Base-by-base conservation (phyloP, 495 filamentous ascomycete genomes). In the Hypoxylon crocopeplum region DNA sequence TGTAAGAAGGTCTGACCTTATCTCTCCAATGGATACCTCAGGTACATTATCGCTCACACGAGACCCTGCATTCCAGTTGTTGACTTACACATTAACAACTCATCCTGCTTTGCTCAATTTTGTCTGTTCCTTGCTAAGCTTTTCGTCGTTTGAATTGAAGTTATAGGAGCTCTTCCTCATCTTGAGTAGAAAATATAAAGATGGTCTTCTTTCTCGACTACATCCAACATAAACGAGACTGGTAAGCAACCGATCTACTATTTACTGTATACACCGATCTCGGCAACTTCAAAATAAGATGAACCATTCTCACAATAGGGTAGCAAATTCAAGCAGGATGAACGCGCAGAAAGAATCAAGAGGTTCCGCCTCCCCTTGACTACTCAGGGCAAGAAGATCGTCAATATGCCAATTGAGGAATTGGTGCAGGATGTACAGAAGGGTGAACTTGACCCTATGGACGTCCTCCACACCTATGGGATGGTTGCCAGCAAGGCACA, bases 401-500 rank as follows among this genome's bases (percentile, higher is more conserved):
- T 97, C 44, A 77, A 86, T 24, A 86, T 86, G 51, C 85, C 91
- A 17, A 92, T 97, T 57, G 82, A 88, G 34, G 74, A 87, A 42
- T 82, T 97, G 15, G 92, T 97, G 2, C 72, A 85, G 37, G 84
- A 87, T 73, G 88, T 98, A 12, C 90, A 95, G 24, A 78, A 83
- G 7, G 77, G 84, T 17, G 71, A 77, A n/a, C 72, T 86, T 34
- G 75, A 83, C 2, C 86, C 92, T 0, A 72, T 88, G 21, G 86
- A 93, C 51, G 82, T 98, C 22, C 85, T 98, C 11, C 86, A 78
- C 49, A 86, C 92, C n/a, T 98, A 97, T 67, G 91, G 91, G 65
- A 96, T 95, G 74, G 83, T 92, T 8, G 90, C 93, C 1, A 72
- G 96, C 27, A 86, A 84, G 60, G 94, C 93, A 5, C 94, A 98